A percentile compares a stretch with the other conserved stretches of the same genome.
Conservation (phyloP, 2,329 filamentous ascomycete species). For the Phoma sp. region DNA sequence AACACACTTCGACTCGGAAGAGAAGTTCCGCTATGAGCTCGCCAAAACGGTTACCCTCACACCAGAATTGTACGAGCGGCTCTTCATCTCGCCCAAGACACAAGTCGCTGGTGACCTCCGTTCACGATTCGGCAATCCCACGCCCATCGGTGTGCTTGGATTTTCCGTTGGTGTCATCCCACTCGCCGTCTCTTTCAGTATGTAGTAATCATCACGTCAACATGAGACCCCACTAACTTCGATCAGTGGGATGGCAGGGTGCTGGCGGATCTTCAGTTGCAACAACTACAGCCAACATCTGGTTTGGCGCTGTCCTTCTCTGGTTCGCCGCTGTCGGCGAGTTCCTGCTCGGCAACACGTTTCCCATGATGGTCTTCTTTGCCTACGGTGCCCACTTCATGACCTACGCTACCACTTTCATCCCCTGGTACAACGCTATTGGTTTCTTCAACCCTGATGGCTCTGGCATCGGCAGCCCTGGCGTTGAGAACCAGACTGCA, state of each 20-base stretch:
- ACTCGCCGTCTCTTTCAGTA: slow-evolving; percentile 22
- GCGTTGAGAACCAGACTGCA: slow-evolving; percentile 14
- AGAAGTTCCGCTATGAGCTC: slow-evolving; percentile 23
- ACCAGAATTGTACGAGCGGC: slow-evolving; percentile 24
- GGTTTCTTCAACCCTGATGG: slow-evolving; percentile 27
- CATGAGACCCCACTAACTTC: neutral
- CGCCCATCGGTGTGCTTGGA: slow-evolving; percentile 23
- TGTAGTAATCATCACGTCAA: neutral
- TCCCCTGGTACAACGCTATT: slow-evolving; percentile 20
- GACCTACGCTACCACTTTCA: slow-evolving; percentile 22
- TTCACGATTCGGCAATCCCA: slow-evolving; percentile 19
- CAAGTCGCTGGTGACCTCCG: slow-evolving; percentile 14
- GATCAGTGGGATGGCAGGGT: slow-evolving; percentile 23
- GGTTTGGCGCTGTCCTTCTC: slow-evolving; percentile 21
- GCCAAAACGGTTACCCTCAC: slow-evolving; percentile 21
- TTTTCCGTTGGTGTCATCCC: slow-evolving; percentile 22
- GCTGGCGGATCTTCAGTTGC: slow-evolving; percentile 19
- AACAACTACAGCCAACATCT: slow-evolving; percentile 19
- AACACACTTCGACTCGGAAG: slow-evolving; percentile 21
- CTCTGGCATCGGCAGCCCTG: slow-evolving; percentile 21
- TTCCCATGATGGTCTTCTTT: slow-evolving; percentile 26
- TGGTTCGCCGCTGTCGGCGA: slow-evolving; percentile 21
- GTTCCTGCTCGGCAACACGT: slow-evolving; percentile 23
- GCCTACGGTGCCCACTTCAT: slow-evolving; percentile 25
- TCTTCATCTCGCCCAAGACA: slow-evolving; percentile 22